Evolutionary conservation across 306 rosid species (phyloP).

Genomic region (Fagus crenata): DNA sequence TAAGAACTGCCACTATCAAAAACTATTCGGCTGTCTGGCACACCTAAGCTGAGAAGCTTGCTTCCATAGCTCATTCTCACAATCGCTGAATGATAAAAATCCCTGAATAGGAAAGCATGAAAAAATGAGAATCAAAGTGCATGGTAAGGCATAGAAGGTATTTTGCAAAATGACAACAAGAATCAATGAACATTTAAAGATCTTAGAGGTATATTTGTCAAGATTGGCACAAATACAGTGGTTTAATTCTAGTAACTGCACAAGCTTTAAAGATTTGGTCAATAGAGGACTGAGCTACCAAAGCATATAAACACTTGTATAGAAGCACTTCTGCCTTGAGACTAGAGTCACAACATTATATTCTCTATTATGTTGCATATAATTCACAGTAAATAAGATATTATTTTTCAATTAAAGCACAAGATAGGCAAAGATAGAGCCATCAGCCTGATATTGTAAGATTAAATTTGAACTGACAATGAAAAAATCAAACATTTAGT

Average conservation of each 20-base stretch:
- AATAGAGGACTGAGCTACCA: not conserved
- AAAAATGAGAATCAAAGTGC: constrained; percentile 14
- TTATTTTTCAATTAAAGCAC: not conserved
- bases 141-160: constrained; percentile 4
- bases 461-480: not conserved
- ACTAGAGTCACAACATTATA: not conserved
- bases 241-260: not conserved
- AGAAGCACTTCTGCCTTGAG: not conserved
- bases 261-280: not conserved
- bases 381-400: not conserved
- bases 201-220: not conserved
- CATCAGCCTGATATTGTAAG: not conserved
- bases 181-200: not conserved
- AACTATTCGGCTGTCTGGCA: constrained; percentile 42
- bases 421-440: not conserved
- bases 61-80: constrained; percentile 59
- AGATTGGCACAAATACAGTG: not conserved
- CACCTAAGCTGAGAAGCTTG: constrained; percentile 45
- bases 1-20: constrained; percentile 87
- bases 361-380: not conserved
- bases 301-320: not conserved
- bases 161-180: constrained; percentile 2
- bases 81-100: constrained; percentile 59
- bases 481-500: not conserved
- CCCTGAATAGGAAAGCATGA: constrained; percentile 41